A percentile compares a stretch with the other conserved stretches of the same genome.
Conservation (phyloP, 345 rosid genomes). For the Moricandia arvensis region DNA sequence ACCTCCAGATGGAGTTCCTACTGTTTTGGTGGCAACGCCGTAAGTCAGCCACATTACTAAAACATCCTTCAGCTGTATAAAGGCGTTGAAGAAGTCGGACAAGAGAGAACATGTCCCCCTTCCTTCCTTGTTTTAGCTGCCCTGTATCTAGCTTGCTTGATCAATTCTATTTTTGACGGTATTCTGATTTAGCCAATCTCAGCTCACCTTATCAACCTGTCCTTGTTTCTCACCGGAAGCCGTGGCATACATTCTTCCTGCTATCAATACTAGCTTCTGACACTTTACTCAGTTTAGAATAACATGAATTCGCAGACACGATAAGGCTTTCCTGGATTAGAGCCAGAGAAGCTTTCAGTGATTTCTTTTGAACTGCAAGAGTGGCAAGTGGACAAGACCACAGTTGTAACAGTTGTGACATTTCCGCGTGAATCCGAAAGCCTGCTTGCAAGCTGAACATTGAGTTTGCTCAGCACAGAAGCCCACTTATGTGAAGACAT, state of each 20-base stretch:
- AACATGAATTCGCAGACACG: conserved; percentile 95
- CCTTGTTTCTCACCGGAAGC: conserved; percentile 91
- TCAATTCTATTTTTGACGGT: conserved; percentile 82
- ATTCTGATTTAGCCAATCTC: conserved; percentile 64
- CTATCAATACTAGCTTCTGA: conserved; percentile 57
- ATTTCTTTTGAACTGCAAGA: conserved; percentile 90
- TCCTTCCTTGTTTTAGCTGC: conserved; percentile 92
- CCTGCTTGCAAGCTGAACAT: conserved; percentile 89
- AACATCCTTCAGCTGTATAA: conserved; percentile 79
- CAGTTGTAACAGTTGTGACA: conserved; percentile 96
- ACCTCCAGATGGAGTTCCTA: conserved; percentile 67
- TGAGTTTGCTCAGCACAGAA: conserved; percentile 86
- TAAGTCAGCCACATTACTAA: conserved; percentile 62
- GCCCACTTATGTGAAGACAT: conserved; percentile 97
- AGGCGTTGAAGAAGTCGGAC: conserved; percentile 74
- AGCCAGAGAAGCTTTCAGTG: conserved; percentile 74
- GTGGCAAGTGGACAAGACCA: conserved; percentile 97
- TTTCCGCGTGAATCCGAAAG: conserved; percentile 90
- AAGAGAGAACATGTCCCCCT: conserved; percentile 69
- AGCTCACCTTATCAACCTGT: conserved; percentile 77
- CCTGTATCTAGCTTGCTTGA: conserved; percentile 87
- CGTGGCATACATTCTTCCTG: conserved; percentile 73
- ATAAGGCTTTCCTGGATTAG: conserved; percentile 81
- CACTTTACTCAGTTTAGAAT: conserved; percentile 65
- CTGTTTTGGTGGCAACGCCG: conserved; percentile 63